Conservation (phyloP, 2,329 filamentous ascomycete genomes). For the Phyllosticta citribraziliensis region DNA sequence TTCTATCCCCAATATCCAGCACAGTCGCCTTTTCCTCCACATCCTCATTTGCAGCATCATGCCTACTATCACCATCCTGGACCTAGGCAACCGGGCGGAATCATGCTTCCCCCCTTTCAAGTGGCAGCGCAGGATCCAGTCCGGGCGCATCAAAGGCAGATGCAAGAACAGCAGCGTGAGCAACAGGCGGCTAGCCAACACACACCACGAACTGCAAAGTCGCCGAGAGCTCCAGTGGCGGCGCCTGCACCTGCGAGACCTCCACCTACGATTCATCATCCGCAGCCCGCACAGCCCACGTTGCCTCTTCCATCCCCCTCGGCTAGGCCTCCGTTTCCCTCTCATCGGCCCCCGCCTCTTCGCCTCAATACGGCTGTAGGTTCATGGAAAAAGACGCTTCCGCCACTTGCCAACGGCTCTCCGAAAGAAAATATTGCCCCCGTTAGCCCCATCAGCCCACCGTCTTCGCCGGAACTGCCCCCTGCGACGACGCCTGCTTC, state of each 20-base stretch:
- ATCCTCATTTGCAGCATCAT: constrained; percentile 25
- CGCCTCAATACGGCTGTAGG: background rate
- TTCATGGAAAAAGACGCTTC: constrained; percentile 6
- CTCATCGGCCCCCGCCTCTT: background rate
- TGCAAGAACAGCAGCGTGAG: constrained; percentile 15
- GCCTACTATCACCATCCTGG: constrained; percentile 20
- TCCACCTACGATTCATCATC: background rate
- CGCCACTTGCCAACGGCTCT: background rate
- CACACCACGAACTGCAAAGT: background rate
- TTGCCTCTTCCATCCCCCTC: constrained; percentile 1
- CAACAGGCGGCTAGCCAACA: constrained; percentile 1
- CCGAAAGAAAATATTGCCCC: constrained; percentile 1
- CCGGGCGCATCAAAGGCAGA: constrained; percentile 18
- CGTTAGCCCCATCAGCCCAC: constrained; percentile 7
- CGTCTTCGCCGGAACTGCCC: background rate
- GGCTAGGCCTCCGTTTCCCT: background rate
- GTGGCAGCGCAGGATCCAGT: constrained; percentile 35
- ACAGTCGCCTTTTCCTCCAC: constrained; percentile 20
- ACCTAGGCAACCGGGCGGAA: constrained; percentile 22
- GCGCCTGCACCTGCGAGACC: background rate
- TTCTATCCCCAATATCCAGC: constrained; percentile 23
- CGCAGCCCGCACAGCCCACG: background rate
- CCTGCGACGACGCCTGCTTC: background rate
- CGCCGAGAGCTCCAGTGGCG: background rate
- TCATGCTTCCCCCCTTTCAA: constrained; percentile 40